Conservation (phyloP, 345 rosid genomes). For the Eucalyptus grandis region DNA sequence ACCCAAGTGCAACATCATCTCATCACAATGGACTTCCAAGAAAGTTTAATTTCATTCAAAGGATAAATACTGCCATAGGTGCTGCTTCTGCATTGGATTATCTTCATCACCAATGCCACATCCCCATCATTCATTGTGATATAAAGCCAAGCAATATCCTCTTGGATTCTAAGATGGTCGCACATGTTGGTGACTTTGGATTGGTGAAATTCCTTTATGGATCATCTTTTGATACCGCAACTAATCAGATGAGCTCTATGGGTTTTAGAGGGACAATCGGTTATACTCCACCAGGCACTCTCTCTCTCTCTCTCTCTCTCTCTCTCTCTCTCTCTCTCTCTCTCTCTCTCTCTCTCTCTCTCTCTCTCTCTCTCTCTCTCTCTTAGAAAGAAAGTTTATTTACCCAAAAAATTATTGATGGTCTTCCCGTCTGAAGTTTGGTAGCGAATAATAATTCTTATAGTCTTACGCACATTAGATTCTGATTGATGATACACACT, state of each 20-base stretch:
- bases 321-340: background rate
- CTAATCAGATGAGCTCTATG: background rate
- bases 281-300: background rate
- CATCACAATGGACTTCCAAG: background rate
- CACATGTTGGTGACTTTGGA: background rate
- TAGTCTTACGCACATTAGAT: background rate
- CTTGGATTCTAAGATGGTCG: background rate
- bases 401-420: no score
- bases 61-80: background rate
- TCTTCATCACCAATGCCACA: background rate
- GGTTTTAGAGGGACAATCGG: background rate
- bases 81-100: background rate
- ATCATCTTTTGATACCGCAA: rapidly evolving
- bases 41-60: background rate
- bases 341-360: no score
- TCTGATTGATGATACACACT: rapidly evolving
- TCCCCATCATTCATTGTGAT: background rate
- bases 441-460: background rate
- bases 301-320: background rate
- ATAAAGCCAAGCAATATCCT: background rate
- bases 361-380: background rate
- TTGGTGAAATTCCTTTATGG: background rate
- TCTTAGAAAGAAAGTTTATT: no score
- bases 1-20: background rate
- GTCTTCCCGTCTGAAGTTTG: rapidly evolving